Percentiles rank a stretch among this genome's conserved stretches.
These are phyloP conservation scores for Solanum hybrid DNA, from an alignment of 305 asterid species.

Conservation along the genomic window DNA sequence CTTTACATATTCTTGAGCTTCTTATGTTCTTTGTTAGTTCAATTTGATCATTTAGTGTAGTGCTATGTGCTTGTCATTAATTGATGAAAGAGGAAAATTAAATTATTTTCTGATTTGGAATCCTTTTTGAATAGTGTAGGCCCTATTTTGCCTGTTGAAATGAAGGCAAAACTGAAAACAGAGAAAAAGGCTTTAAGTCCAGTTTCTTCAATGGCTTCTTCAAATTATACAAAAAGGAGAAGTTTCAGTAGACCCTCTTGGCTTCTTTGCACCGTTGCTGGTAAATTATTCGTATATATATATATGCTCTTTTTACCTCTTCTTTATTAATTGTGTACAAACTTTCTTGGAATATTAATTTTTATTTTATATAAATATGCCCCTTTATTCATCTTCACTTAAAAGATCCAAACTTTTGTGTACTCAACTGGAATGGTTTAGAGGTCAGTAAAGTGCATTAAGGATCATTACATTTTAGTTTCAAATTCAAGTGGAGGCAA, in stretches of 20 bases:
- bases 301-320: neutral
- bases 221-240: slow-evolving; percentile 3
- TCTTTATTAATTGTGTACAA: neutral
- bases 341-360: neutral
- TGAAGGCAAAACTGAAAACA: slow-evolving; percentile 4
- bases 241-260: slow-evolving; percentile 15
- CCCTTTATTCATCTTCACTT: neutral
- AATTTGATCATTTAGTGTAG: neutral
- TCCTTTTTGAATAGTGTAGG: neutral
- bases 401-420: neutral
- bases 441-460: neutral
- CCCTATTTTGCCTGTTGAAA: neutral
- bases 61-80: too few relatives aligned
- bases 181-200: neutral
- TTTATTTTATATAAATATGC: neutral
- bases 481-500: neutral
- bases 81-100: neutral
- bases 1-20: neutral
- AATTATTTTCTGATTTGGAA: neutral
- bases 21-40: neutral
- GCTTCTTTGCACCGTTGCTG: slow-evolving; percentile 15
- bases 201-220: neutral
- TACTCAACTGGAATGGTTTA: neutral
- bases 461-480: neutral
- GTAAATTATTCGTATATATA: neutral